Percentiles rank a stretch among this genome's conserved stretches.
Evolutionary conservation across 352 stramenopile genomes (phyloP).

Genomic region (Pythium vanterpoolii): DNA sequence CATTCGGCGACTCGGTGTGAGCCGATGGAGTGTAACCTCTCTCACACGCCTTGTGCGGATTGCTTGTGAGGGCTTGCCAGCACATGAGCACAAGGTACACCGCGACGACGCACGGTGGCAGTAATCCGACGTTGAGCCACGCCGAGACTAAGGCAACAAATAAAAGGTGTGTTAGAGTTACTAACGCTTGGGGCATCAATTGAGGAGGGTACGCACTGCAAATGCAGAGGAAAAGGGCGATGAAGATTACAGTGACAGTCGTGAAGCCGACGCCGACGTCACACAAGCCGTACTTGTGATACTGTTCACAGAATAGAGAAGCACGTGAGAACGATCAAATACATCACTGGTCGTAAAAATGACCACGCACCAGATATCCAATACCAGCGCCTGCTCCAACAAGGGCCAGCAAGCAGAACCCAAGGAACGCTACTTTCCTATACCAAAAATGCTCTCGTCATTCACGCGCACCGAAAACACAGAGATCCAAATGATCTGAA

Average conservation of each 20-base stretch:
- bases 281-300: constrained; percentile 88
- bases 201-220: constrained; percentile 41
- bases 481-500: background rate
- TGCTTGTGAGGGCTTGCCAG: constrained; percentile 68
- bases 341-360: background rate
- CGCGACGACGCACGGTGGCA: constrained; percentile 72
- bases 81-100: constrained; percentile 74
- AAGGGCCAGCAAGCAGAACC: constrained; percentile 61
- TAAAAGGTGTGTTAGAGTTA: background rate
- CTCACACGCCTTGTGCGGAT: constrained; percentile 47
- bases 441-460: background rate
- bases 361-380: constrained; percentile 41
- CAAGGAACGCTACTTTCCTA: constrained; percentile 56
- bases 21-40: background rate
- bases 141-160: constrained; percentile 36
- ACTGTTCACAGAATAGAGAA: constrained; percentile 38
- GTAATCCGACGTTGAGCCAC: constrained; percentile 68
- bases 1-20: constrained; percentile 12
- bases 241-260: constrained; percentile 83
- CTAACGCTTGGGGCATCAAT: background rate
- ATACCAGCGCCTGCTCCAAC: constrained; percentile 38
- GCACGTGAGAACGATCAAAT: background rate
- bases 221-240: constrained; percentile 57
- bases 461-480: background rate
- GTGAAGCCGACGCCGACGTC: constrained; percentile 70